phyloP scores from a whole-genome alignment of 2,329 filamentous ascomycete genomes.

The Tolypocladium endophyticum region DNA sequence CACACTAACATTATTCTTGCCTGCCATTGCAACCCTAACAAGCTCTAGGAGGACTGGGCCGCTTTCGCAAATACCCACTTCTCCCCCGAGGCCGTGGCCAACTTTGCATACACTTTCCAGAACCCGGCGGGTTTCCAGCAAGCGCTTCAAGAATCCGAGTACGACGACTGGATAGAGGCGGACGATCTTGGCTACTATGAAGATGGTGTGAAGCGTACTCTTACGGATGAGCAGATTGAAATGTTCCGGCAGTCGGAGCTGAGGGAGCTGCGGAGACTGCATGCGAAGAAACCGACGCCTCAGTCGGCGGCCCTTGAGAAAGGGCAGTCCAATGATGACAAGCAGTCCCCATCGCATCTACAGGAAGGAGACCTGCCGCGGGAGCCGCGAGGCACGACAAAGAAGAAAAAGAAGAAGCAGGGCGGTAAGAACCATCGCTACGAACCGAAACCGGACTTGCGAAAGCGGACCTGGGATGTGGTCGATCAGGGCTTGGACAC shows the following conservation, averaged over 20 bases:
- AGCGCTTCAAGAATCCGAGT: constrained; percentile 16
- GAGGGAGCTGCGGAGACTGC: constrained; percentile 50
- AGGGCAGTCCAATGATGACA: neutral
- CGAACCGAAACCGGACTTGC: constrained; percentile 47
- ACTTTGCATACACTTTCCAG: constrained; percentile 37
- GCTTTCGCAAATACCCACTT: constrained; percentile 54
- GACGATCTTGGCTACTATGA: constrained; percentile 73
- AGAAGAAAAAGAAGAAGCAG: constrained; percentile 26
- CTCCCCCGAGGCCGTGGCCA: constrained; percentile 29
- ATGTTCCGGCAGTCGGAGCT: constrained; percentile 89
- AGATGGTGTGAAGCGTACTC: constrained; percentile 77
- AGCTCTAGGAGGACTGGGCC: constrained; percentile 45
- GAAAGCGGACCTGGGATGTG: constrained; percentile 58
- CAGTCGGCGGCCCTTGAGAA: constrained; percentile 19
- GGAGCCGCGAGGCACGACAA: constrained; percentile 6
- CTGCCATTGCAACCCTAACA: constrained; percentile 8
- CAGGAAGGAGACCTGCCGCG: neutral
- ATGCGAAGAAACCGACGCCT: neutral
- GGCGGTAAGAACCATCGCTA: constrained; percentile 25
- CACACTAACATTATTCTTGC: neutral
- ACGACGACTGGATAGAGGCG: constrained; percentile 33
- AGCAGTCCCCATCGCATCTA: neutral
- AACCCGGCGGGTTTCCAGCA: constrained; percentile 16
- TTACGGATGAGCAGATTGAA: constrained; percentile 83
- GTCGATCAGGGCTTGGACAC: constrained; percentile 50